Base-by-base conservation (phyloP, 345 rosid genomes). In the Reutealis trisperma region DNA sequence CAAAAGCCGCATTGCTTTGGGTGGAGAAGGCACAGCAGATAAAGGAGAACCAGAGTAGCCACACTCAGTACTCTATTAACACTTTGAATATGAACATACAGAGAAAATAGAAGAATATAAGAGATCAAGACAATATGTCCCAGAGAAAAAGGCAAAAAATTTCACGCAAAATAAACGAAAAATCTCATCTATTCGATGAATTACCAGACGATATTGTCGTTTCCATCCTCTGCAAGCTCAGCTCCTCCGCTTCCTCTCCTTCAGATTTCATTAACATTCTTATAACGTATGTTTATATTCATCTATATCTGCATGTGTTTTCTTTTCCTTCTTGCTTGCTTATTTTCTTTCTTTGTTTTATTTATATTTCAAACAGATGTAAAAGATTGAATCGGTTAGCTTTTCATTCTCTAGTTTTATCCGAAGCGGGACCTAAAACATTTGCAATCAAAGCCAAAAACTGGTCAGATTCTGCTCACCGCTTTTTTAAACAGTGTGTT, bases 391-490 rank as follows among this genome's bases (percentile, higher is more conserved):
- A 80, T 30, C 78, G 77, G 2, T 78, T 90, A 15, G 89, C 61
- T 0, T 65, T 84, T 47, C 75, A 85, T 73, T 86, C 86, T 37
- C 45, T 84, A 30, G 93, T 91, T 49, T 81, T 91, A 47, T 78
- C 86, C 4, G 76, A 74, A 72, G 90, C 90, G 27, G 84, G 87
- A 6, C 45, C 87, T 10, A 81, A 79, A 57, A 45, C 85, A 42
- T 72, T 91, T 30, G 86, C 87, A 2, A 70, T 90, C 51, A 86
- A 76, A 75, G 85, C 90, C 16, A 75, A 76, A 3, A 85, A 77
- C 49, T 90, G 96, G 96, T 87, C 91, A 0, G 92, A 85, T 21
- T 83, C 89, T 1, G 81, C 89, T 75, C 91, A 90, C 71, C 82
- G 76, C 13, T 91, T 91, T 65, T 80, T 91, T 44, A 84, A 77